Base-by-base conservation (phyloP, 257 asterid genomes). In the Plantago ovata region DNA sequence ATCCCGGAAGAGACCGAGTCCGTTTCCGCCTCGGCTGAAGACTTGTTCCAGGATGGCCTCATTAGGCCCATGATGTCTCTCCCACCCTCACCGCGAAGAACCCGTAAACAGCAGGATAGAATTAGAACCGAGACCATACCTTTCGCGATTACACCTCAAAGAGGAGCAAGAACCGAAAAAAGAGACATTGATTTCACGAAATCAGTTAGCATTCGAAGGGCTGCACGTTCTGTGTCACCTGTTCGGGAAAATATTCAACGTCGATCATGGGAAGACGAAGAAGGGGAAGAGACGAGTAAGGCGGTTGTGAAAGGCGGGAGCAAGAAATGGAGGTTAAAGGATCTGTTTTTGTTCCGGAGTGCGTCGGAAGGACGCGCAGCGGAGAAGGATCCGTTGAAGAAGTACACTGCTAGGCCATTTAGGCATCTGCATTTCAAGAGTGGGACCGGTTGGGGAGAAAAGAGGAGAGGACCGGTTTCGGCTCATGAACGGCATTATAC, bases 401-500 rank as follows among this genome's bases (percentile, higher is more conserved):
- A 75, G 73, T 67, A 75, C 67, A 64, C 76, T 8, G 76, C 70
- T 50, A 66, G 69, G 19, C 7, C 58, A 53, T 24, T 16, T 20
- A 20, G 32, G 28, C 32, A 43, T 13, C 24, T 39, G 28, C 32
- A 43, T 13, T 38, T 39, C 38, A 46, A 24, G 63, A 71, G 1
- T 24, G 83, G 67, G 22, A 73, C 85, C 11, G 63, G 66, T 47
- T 65, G 75, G 49, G 47, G 32, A 24, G 32, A 76, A 36, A 77
- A 72, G 15, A 75, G 72, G 11, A 75, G 69, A 10, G 75, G 75
- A 32, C 73, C 64, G 56, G 78, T 82, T 45, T 87, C 96, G 28
- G 85, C 94, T 19, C 96, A 87, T 47, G 96, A 87, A 65, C 43
- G 75, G 67, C 96, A 87, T 70, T 84, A 87, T 57, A 82, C 81